phyloP scores from a whole-genome alignment of 768 basidiomycete genomes.

The Lentinus brumalis region DNA sequence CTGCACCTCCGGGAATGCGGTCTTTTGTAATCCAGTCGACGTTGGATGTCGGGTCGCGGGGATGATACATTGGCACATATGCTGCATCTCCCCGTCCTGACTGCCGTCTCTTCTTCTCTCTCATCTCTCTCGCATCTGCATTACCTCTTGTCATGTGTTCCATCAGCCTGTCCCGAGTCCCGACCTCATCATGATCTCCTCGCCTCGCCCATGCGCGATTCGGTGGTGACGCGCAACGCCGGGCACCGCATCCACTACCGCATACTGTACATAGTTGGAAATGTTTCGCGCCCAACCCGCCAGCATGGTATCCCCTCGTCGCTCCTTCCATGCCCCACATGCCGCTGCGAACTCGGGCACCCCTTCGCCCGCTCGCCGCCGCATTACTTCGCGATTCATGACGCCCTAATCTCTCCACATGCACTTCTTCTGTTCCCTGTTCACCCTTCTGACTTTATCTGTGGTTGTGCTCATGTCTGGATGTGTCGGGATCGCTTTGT shows the following conservation, averaged over 20 bases:
- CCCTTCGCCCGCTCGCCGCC: background rate
- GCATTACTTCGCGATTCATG: slow-evolving; percentile 10
- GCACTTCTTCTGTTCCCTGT: background rate
- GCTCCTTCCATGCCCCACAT: slow-evolving; percentile 21
- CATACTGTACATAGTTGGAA: slow-evolving; percentile 24
- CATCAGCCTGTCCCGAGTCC: slow-evolving; percentile 6
- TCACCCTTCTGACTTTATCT: slow-evolving; percentile 4
- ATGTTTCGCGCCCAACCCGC: slow-evolving; percentile 13
- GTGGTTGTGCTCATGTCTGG: slow-evolving; percentile 24
- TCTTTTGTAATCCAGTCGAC: slow-evolving; percentile 50
- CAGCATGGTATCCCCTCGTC: slow-evolving; percentile 13
- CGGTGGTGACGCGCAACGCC: slow-evolving; percentile 3
- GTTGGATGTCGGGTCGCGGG: background rate
- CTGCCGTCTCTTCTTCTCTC: background rate
- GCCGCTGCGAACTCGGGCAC: slow-evolving; percentile 9
- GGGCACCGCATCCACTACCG: slow-evolving; percentile 17
- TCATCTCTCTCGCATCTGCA: background rate
- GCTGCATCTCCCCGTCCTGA: background rate
- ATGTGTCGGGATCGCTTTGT: slow-evolving; percentile 18
- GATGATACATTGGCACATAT: background rate
- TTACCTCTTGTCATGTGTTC: slow-evolving; percentile 7
- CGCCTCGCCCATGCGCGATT: background rate
- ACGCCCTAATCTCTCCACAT: slow-evolving; percentile 8
- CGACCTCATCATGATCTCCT: slow-evolving; percentile 14
- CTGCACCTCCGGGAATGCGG: slow-evolving; percentile 86